phyloP scores from a whole-genome alignment of 768 basidiomycete species.

The Sporobolomyces roseus region DNA sequence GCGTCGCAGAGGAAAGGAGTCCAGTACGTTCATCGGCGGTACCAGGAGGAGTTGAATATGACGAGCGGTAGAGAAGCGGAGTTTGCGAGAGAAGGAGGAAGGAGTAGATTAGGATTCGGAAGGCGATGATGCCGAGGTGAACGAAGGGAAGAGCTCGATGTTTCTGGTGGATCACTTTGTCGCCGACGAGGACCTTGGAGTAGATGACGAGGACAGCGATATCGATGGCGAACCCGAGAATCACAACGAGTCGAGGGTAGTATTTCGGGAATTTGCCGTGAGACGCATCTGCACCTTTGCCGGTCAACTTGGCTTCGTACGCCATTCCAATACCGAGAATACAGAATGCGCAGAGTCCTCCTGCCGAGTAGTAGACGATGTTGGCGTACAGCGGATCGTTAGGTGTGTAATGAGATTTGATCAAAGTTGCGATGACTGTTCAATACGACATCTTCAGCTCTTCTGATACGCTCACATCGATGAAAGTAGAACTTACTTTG shows the following conservation, averaged over 20 bases:
- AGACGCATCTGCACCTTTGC: constrained; percentile 63
- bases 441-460: not conserved
- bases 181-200: constrained; percentile 50
- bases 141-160: constrained; percentile 54
- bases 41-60: constrained; percentile 16
- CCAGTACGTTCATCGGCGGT: constrained; percentile 24
- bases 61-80: constrained; percentile 21
- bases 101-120: constrained; percentile 37
- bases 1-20: constrained; percentile 4
- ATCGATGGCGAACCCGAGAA: constrained; percentile 60
- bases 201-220: constrained; percentile 60
- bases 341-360: constrained; percentile 56
- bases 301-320: constrained; percentile 69
- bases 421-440: constrained; percentile 33
- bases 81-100: constrained; percentile 35
- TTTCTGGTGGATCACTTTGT: constrained; percentile 17
- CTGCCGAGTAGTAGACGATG: constrained; percentile 87
- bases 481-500: constrained; percentile 57
- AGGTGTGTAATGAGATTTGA: constrained; percentile 52
- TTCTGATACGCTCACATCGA: constrained; percentile 52
- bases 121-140: constrained; percentile 37
- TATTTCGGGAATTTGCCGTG: constrained; percentile 56
- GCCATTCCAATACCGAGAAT: constrained; percentile 56
- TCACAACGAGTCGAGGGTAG: constrained; percentile 51
- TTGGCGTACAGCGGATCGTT: constrained; percentile 90